Base-by-base conservation (phyloP, 129 eudicot genomes). In the Logfia minima region DNA sequence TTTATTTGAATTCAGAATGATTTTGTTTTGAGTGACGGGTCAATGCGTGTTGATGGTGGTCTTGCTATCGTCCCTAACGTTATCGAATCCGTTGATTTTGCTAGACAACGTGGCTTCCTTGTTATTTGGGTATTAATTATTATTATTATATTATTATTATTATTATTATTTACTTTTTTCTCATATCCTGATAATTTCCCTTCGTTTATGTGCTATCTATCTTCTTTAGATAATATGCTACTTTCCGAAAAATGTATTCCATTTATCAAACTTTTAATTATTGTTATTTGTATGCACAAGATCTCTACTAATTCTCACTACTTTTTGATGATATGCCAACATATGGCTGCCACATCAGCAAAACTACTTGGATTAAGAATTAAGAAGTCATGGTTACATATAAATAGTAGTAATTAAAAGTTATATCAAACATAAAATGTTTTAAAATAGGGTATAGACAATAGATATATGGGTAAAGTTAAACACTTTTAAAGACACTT, bases 61-160 rank as follows among this genome's bases (percentile, higher is more conserved):
- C 78, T 82, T 21, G 84, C 91, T 32, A 86, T 95, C 64, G 91
- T 92, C 7, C 87, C 96, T 16, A 91, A 89, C 70, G 97, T 92
- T 62, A 84, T 89, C 11, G 76, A 91, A 75, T 85, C 96, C 2
- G 99, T 95, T 75, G 88, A 95, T 53, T 53, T 84, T 66, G 96
- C 99, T 59, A 83, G 99, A 81, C 77, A 43, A 39, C 91, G 89
- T 66, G 86, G 87, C 29, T 85, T 88, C 78, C 92, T 81, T 26
- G 72, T 95, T 59, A 72, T 88, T 77, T 95, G 99, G 99, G 99
- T 95, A 85, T 39, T 65, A n/a, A 34, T 6, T 78, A 7, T 59
- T 68, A 4, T 21, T 43, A 9, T 18, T 21, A n/a, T n/a, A n/a
- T n/a, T n/a, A n/a, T n/a, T n/a, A n/a, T n/a, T 65, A 34, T 6